phyloP scores from a whole-genome alignment of 1,284 basidiomycete species.

The Malassezia vespertilionis region DNA sequence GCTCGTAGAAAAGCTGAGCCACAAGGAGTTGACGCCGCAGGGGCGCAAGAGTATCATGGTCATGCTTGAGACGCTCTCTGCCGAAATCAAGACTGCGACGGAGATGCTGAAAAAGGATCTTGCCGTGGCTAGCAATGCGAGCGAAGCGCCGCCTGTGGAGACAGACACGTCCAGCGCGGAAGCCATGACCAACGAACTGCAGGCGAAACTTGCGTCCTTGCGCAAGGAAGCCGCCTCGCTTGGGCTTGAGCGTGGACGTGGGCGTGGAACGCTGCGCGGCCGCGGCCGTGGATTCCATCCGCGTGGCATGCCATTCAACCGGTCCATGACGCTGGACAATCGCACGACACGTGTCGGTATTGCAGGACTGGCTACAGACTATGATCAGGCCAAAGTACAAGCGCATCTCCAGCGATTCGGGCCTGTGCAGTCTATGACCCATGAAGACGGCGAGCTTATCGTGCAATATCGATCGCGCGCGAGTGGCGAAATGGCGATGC shows the following conservation, averaged over 20 bases:
- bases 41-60: conserved; percentile 73
- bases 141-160: conserved; percentile 41
- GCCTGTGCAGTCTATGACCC: conserved; percentile 26
- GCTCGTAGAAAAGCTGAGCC: conserved; percentile 61
- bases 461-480: conserved; percentile 31
- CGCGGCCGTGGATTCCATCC: conserved; percentile 55
- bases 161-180: conserved; percentile 22
- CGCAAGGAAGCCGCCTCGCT: conserved; percentile 73
- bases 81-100: conserved; percentile 60
- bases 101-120: conserved; percentile 44
- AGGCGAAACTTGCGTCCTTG: conserved; percentile 67
- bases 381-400: conserved; percentile 56
- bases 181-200: conserved; percentile 59
- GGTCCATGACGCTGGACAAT: conserved; percentile 65
- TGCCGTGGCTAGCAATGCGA: too few relatives aligned
- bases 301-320: conserved; percentile 52
- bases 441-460: conserved; percentile 3
- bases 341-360: conserved; percentile 70
- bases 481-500: conserved; percentile 32
- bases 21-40: conserved; percentile 56
- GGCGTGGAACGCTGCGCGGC: conserved; percentile 64
- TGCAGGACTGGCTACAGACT: conserved; percentile 54
- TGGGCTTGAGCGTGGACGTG: conserved; percentile 58
- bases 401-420: conserved; percentile 58
- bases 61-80: conserved; percentile 64